Evolutionary conservation across 345 rosid genomes (phyloP).

Genomic region (Murraya koenigii): DNA sequence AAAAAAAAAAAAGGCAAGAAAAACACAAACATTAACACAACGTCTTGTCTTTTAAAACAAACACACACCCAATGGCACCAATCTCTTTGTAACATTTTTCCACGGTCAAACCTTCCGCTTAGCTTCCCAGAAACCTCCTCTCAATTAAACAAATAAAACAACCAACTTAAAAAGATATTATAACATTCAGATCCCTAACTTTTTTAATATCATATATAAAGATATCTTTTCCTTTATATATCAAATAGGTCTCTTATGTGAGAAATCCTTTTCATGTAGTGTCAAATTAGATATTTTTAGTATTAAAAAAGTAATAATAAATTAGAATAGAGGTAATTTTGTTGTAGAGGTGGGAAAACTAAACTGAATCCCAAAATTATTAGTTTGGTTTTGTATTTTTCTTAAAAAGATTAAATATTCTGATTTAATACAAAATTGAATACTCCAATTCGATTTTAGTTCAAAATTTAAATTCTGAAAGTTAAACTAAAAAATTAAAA

Average conservation of each 20-base stretch:
- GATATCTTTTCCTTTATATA: neutral
- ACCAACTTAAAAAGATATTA: neutral
- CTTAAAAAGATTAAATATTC: too few relatives aligned
- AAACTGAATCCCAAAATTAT: too few relatives aligned
- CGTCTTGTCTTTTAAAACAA: neutral
- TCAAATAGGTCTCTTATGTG: neutral
- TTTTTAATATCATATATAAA: neutral
- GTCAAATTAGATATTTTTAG: too few relatives aligned
- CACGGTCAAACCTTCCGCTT: constrained; percentile 16
- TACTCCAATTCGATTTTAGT: too few relatives aligned
- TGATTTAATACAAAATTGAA: too few relatives aligned
- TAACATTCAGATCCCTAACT: neutral
- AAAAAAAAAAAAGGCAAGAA: neutral
- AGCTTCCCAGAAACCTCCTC: constrained; percentile 25
- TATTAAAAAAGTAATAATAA: too few relatives aligned
- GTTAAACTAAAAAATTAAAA: too few relatives aligned
- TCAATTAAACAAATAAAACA: neutral
- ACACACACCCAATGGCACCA: neutral
- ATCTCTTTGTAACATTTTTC: neutral
- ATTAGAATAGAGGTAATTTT: too few relatives aligned
- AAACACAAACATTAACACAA: neutral
- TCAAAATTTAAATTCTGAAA: too few relatives aligned
- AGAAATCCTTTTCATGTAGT: too few relatives aligned
- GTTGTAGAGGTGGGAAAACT: too few relatives aligned
- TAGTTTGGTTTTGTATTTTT: too few relatives aligned